Conservation (phyloP, 805 yeast species). For the Blastobotrys attinorum region DNA sequence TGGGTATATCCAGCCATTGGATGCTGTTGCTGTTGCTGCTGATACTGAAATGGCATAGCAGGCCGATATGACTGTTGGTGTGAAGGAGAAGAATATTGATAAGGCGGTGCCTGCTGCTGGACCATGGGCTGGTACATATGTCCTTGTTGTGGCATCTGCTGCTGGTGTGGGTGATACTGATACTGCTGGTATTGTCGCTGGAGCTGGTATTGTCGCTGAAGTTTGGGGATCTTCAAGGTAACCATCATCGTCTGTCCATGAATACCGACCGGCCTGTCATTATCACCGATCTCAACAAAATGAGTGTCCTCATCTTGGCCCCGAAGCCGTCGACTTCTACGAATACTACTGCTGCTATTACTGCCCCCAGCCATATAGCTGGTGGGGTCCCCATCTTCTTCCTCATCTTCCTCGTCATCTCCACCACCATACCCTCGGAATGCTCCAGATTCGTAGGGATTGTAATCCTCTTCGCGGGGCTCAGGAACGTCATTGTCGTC, state of each 20-base stretch:
- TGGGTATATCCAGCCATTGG: not conserved
- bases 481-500: conserved; percentile 2
- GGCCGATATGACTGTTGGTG: not conserved
- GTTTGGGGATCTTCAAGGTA: not conserved
- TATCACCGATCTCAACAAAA: not conserved
- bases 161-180: not conserved
- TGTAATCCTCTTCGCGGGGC: conserved; percentile 3
- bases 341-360: conserved; percentile 2
- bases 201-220: not conserved
- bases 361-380: conserved; percentile 1
- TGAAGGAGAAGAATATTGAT: not conserved
- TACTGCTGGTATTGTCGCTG: not conserved
- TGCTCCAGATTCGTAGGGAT: too few relatives aligned
- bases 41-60: not conserved
- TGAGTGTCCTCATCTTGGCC: conserved; percentile 2
- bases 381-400: not conserved
- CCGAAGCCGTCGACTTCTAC: conserved; percentile 11
- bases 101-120: not conserved
- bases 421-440: too few relatives aligned
- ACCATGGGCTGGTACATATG: not conserved
- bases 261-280: not conserved
- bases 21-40: not conserved
- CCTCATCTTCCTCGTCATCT: conserved; percentile 7
- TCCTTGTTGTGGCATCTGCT: not conserved
- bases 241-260: not conserved